These are phyloP conservation scores for Cyberlindnera petersonii DNA, from an alignment of 805 yeast species.

Conservation along the genomic window DNA sequence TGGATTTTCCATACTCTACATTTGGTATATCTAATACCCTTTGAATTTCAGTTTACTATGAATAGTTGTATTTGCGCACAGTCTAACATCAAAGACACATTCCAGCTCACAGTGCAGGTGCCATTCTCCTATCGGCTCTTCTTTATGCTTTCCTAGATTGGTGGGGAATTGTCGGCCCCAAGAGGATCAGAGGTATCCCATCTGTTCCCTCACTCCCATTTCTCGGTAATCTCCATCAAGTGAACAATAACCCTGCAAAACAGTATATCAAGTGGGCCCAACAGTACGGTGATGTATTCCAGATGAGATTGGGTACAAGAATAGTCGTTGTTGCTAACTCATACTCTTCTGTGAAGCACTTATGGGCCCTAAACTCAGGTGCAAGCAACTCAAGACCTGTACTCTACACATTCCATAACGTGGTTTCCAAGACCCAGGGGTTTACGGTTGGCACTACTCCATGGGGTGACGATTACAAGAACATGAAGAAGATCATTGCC, in stretches of 20 bases:
- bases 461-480: slow-evolving; percentile 42
- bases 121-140: background rate
- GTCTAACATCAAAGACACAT: background rate
- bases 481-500: slow-evolving; percentile 46
- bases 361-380: slow-evolving; percentile 50
- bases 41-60: too few relatives aligned
- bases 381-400: slow-evolving; percentile 66
- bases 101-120: background rate
- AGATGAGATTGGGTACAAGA: slow-evolving; percentile 55
- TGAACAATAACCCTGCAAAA: slow-evolving; percentile 46
- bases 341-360: slow-evolving; percentile 44
- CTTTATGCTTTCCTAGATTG: slow-evolving; percentile 14
- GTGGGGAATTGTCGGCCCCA: slow-evolving; percentile 28
- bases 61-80: background rate
- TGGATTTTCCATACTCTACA: too few relatives aligned
- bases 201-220: slow-evolving; percentile 45
- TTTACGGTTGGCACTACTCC: slow-evolving; percentile 68
- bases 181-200: slow-evolving; percentile 36
- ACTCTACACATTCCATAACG: slow-evolving; percentile 61
- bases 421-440: slow-evolving; percentile 52
- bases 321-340: slow-evolving; percentile 66
- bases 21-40: too few relatives aligned
- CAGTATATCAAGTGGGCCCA: slow-evolving; percentile 43
- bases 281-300: slow-evolving; percentile 49
- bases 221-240: slow-evolving; percentile 46